Base-by-base conservation (phyloP, 441 rosid species). In the Manihot esculenta region DNA sequence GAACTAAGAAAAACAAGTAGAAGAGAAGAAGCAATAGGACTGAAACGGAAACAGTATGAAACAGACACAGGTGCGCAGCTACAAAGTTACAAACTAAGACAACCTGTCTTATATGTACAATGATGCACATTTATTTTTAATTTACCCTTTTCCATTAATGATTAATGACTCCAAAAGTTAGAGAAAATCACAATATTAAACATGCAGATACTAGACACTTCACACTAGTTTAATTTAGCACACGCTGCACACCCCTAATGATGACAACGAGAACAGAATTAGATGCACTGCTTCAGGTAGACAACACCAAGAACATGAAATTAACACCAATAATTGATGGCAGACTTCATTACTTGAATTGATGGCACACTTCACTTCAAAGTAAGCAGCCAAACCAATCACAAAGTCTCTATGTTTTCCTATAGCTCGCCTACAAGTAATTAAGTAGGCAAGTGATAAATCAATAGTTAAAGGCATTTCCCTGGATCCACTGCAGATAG, bases 391-490 rank as follows among this genome's bases (percentile, higher is more conserved):
- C 45, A 58, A 44, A 26, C 38, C 30, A 47, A 13, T 15, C 3
- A 49, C 6, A 49, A 33, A 68, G 44, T 35, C 55, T 15, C 24
- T 17, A 35, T n/a, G 33, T 35, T 45, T 17, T 10, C 59, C 38
- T 60, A 15, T 35, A 38, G 21, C 59, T 21, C 21, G 24, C 38
- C 30, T 21, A 50, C 2, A 60, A 49, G 4, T 23, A 14, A 59
- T 20, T 38, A 6, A 38, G n/a, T 62, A 30, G 49, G 47, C 15
- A 11, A 27, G 7, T 24, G 35, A 33, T 17, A 23, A 49, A 65
- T 53, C 27, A 27, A n/a, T 26, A 33, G 11, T 75, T 50, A 65
- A 62, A 30, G 27, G 27, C 24, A 60, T 44, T 65, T 35, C 13
- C 57, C 48, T 64, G 20, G 17, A 51, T 33, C 57, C 57, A 53